phyloP scores from a whole-genome alignment of 2,329 filamentous ascomycete species.

The Paecilomyces sp. region DNA sequence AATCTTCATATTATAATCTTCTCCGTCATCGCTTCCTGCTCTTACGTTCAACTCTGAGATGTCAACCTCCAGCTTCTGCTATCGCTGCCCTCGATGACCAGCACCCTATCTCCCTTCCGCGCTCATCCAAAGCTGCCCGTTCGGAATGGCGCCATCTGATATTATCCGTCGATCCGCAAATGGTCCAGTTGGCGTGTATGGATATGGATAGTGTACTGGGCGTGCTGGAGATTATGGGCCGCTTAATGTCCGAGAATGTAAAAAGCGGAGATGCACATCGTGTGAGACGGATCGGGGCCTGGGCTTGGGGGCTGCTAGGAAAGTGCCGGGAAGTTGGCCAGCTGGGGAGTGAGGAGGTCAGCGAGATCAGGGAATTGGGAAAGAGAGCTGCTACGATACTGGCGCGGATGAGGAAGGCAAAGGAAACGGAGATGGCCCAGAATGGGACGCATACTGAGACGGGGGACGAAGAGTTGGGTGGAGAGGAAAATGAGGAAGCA shows the following conservation, averaged over 20 bases:
- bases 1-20: slow-evolving; percentile 60
- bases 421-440: slow-evolving; percentile 24
- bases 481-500: slow-evolving; percentile 4
- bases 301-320: slow-evolving; percentile 79
- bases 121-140: slow-evolving; percentile 46
- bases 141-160: slow-evolving; percentile 49
- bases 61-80: slow-evolving; percentile 46
- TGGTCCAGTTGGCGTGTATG: slow-evolving; percentile 45
- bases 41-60: slow-evolving; percentile 58
- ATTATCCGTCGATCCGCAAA: slow-evolving; percentile 37
- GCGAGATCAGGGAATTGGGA: slow-evolving; percentile 69
- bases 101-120: slow-evolving; percentile 47
- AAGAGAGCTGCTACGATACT: slow-evolving; percentile 59
- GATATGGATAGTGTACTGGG: slow-evolving; percentile 57
- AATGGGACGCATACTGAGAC: slow-evolving; percentile 19
- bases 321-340: slow-evolving; percentile 67
- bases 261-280: slow-evolving; percentile 54
- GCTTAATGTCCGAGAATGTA: slow-evolving; percentile 56
- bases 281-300: slow-evolving; percentile 63
- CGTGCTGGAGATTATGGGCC: slow-evolving; percentile 54
- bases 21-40: slow-evolving; percentile 58
- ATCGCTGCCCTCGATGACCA: slow-evolving; percentile 48
- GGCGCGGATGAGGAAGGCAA: slow-evolving; percentile 38
- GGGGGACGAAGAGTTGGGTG: slow-evolving; percentile 16
- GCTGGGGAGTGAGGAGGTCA: slow-evolving; percentile 68